Evolutionary conservation across 2,329 filamentous ascomycete genomes (phyloP).

Genomic region (Aspergillus fumigatus): DNA sequence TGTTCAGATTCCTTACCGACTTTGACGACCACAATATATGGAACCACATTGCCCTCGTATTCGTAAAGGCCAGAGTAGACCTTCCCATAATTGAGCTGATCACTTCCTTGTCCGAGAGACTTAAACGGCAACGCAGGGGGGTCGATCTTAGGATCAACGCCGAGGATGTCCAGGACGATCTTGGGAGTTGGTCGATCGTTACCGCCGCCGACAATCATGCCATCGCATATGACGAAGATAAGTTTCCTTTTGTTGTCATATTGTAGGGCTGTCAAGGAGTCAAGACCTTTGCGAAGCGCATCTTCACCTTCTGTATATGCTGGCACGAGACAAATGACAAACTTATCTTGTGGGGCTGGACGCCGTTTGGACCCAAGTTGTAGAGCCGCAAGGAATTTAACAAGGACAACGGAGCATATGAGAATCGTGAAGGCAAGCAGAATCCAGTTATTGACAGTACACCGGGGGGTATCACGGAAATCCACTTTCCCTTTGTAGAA

Average conservation of each 20-base stretch:
- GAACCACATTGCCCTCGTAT: constrained; percentile 94
- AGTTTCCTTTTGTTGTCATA: constrained; percentile 99
- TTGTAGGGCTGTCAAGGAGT: constrained; percentile 87
- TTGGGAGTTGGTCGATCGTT: constrained; percentile 97
- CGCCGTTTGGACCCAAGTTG: constrained; percentile 90
- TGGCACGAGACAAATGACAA: constrained; percentile 96
- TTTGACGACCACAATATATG: constrained; percentile 93
- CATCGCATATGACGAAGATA: constrained; percentile 93
- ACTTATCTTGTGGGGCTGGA: constrained; percentile 91
- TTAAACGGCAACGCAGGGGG: constrained; percentile 92
- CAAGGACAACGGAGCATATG: constrained; percentile 69
- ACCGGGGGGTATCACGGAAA: constrained; percentile 71
- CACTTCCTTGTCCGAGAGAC: constrained; percentile 79
- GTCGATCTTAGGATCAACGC: constrained; percentile 94
- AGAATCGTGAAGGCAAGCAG: constrained; percentile 82
- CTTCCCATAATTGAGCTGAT: constrained; percentile 97
- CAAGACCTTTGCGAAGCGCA: constrained; percentile 83
- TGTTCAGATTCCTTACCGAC: constrained; percentile 96
- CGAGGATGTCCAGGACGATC: constrained; percentile 94
- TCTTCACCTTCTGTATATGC: constrained; percentile 98
- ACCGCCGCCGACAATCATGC: constrained; percentile 91
- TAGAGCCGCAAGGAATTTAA: constrained; percentile 89
- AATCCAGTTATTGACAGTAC: constrained; percentile 87
- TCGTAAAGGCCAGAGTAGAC: constrained; percentile 98
- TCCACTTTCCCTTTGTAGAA: constrained; percentile 82